Base-by-base conservation (phyloP, 2,329 filamentous ascomycete species). In the Clonostachys sp. region DNA sequence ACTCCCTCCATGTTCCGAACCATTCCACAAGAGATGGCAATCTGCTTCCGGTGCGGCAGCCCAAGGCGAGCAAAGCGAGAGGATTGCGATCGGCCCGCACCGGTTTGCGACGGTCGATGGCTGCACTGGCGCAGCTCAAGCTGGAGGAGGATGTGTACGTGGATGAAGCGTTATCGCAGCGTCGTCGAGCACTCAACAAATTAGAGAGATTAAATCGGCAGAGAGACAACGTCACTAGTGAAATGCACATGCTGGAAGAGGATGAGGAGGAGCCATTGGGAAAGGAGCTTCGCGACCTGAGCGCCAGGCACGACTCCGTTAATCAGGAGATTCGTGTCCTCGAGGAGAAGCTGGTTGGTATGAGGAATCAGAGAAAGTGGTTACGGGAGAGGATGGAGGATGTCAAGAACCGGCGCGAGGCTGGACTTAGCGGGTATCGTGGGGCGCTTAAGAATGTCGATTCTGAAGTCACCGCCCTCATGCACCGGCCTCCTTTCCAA, bases 401-500 rank as follows among this genome's bases (percentile, higher is more conserved):
- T 47, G 74, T 82, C 2, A 75, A 77, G 52, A 90, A 84, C 54
- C 75, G 76, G 46, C 72, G 84, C 36, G 86, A 90, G 60, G 83
- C 86, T 3, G 82, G 81, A n/a, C 62, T 90, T 13, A 87, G 84
- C 47, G 84, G 85, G 1, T 91, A 89, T 61, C 80, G 76, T 17
- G 79, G 83, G 2, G 84, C 85, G 5, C 65, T 89, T 35, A 78
- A 72, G 47, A 78, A 88, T 46, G 75, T 88, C 6, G 84, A 91
- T 50, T 70, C 68, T 13, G 79, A 87, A 47, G 73, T 89, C 6
- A 66, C 68, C 6, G 69, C 67, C 5, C 77, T 91, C 49, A 68
- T 91, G 54, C 71, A 66, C 10, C 72, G 74, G 13, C 82, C 83
- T 2, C 78, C 80, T 0, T 64, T 82, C 6, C 68, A 68, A 39